Conservation (phyloP, 768 basidiomycete species). For the Daedaleopsis nitida region DNA sequence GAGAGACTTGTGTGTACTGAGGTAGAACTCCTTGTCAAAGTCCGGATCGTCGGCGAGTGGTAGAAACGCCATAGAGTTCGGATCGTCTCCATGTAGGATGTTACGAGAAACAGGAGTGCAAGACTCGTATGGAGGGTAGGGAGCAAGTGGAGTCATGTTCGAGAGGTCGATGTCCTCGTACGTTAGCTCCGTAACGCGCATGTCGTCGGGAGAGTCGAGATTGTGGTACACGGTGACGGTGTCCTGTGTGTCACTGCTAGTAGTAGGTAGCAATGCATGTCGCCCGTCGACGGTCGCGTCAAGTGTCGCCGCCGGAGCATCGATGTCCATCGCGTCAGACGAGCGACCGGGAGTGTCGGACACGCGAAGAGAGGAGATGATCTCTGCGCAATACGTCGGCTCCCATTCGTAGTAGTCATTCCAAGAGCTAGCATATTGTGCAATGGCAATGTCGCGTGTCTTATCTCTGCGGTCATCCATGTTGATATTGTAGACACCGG, state of each 20-base stretch:
- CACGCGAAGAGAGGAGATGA: slow-evolving; percentile 3
- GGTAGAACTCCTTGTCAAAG: slow-evolving; percentile 46
- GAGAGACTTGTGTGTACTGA: slow-evolving; percentile 43
- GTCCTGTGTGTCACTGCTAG: no score
- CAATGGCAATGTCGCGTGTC: not conserved
- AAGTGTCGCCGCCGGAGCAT: not conserved
- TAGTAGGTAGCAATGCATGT: no score
- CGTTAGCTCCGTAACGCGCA: not conserved
- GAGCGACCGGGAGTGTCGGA: not conserved
- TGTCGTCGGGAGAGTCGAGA: not conserved
- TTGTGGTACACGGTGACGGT: not conserved
- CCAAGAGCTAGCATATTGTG: slow-evolving; percentile 7
- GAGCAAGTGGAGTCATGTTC: not conserved
- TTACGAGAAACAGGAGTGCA: slow-evolving; percentile 53
- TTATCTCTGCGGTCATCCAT: not conserved
- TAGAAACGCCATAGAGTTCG: slow-evolving; percentile 56
- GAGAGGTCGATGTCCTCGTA: not conserved
- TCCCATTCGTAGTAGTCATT: slow-evolving; percentile 28
- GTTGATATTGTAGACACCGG: not conserved
- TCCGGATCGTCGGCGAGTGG: slow-evolving; percentile 62
- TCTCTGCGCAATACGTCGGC: slow-evolving; percentile 7
- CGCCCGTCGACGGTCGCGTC: not conserved
- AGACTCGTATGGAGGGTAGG: slow-evolving; percentile 52
- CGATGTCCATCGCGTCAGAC: not conserved
- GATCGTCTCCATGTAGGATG: slow-evolving; percentile 59